Conservation (phyloP, 495 filamentous ascomycete genomes). For the Geoglossum glabrum region DNA sequence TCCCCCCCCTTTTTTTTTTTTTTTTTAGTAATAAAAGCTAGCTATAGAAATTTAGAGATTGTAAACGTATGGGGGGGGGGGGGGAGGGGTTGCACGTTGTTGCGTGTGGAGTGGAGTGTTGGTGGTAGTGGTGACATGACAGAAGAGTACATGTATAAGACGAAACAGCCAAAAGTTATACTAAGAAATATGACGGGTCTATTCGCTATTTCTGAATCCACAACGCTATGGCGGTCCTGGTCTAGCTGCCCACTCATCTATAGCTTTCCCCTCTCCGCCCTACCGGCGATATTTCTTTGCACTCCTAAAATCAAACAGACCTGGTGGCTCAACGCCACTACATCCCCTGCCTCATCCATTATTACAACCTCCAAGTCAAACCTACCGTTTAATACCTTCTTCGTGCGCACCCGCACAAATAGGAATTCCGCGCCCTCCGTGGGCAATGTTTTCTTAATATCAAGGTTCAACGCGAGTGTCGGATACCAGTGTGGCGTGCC, state of each 20-base stretch:
- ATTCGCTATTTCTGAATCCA: too few species aligned
- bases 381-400: constrained; percentile 38
- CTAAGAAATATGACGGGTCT: too few species aligned
- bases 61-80: too few species aligned
- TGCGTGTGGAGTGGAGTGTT: too few species aligned
- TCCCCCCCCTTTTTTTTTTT: too few species aligned
- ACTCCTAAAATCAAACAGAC: constrained; percentile 36
- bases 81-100: too few species aligned
- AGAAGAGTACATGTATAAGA: too few species aligned
- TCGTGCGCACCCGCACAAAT: constrained; percentile 33
- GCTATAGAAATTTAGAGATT: too few species aligned
- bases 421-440: constrained; percentile 43
- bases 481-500: constrained; percentile 57
- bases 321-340: constrained; percentile 44
- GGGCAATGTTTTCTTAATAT: constrained; percentile 43
- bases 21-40: too few species aligned
- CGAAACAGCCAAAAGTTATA: too few species aligned
- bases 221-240: too few species aligned
- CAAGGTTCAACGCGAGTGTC: constrained; percentile 48
- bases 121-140: too few species aligned
- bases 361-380: constrained; percentile 45
- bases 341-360: constrained; percentile 32
- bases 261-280: constrained; percentile 10
- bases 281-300: constrained; percentile 29
- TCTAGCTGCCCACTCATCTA: neutral